Base-by-base conservation (phyloP, 768 basidiomycete species). In the Russula ochroleuca region DNA sequence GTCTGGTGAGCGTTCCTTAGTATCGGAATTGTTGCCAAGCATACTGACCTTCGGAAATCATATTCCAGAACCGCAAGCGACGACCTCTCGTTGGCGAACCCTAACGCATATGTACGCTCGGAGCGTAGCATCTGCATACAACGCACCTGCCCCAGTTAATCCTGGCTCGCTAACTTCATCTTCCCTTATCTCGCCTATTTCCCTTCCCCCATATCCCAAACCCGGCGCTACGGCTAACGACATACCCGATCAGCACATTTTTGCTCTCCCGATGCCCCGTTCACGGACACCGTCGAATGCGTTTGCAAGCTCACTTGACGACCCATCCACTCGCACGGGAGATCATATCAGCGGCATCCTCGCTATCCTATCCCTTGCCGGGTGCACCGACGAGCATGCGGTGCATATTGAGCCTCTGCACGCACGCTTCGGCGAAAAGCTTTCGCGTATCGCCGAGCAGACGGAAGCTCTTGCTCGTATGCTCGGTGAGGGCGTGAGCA, bases 51-150 rank as follows among this genome's bases (percentile, higher is more conserved):
- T 28, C 13, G 38, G 13, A 28, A 23, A 48, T 31, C 15, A 55
- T 60, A 15, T 31, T 40, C 43, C 67, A 76, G 75, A 76, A 67
- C 73, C 74, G 0, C 74, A 75, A 61, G 70, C 74, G n/a, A 75
- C 72, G 7, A 71, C 74, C 25, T 72, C 75, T 14, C 72, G 75
- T 21, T 76, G 75, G 75, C 72, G 75, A 38, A 73, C 72, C 1
- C 70, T 76, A 51, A 75, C 74, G 3, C 73, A 75, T 59, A 68
- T 64, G 57, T 71, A 75, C 38, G 67, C 73, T 14, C 73, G 72
- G 31, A 62, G 48, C 33, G 55, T 65, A 19, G 14, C 64, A 17
- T 65, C 70, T 7, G 58, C 64, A 0, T 69, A 69, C 35, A 64
- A 66, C 11, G 62, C 53, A 43, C 67, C 69, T 31, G 72, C 73